These are phyloP conservation scores for Clohesyomyces aquaticus DNA, from an alignment of 495 filamentous ascomycete genomes.

Conservation along the genomic window DNA sequence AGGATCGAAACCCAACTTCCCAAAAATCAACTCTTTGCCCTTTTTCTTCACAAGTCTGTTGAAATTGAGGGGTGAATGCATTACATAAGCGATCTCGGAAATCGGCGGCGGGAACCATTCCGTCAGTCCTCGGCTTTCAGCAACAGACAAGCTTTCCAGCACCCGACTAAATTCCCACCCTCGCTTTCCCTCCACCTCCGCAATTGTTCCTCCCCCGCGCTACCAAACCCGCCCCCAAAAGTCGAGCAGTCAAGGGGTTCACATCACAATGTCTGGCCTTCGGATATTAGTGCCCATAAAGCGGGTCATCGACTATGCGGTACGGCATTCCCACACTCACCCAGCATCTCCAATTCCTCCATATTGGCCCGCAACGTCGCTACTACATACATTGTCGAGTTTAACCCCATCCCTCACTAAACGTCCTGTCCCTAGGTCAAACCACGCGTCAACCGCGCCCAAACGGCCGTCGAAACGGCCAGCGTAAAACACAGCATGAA, in stretches of 20 bases:
- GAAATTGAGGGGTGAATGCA: neutral
- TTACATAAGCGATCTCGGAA: constrained; percentile 13
- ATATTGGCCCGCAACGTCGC: neutral
- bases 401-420: constrained; percentile 14
- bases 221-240: neutral
- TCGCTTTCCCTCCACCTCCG: constrained; percentile 4
- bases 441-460: constrained; percentile 94
- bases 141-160: neutral
- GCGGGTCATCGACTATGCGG: constrained; percentile 98
- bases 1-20: neutral
- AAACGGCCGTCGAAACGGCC: constrained; percentile 87
- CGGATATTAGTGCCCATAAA: constrained; percentile 96
- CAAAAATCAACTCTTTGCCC: no score
- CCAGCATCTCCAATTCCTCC: neutral
- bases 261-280: constrained; percentile 70
- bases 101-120: constrained; percentile 16
- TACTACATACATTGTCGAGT: no score
- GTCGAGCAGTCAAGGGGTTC: neutral
- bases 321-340: constrained; percentile 52
- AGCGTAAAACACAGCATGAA: constrained; percentile 98
- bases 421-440: constrained; percentile 68
- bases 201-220: neutral
- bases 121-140: constrained; percentile 14
- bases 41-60: no score
- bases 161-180: constrained; percentile 16